Evolutionary conservation across 2,329 filamentous ascomycete genomes (phyloP), one percentile per base, ranked within the genome.

Genomic region (Hansfordia pulvinata): DNA sequence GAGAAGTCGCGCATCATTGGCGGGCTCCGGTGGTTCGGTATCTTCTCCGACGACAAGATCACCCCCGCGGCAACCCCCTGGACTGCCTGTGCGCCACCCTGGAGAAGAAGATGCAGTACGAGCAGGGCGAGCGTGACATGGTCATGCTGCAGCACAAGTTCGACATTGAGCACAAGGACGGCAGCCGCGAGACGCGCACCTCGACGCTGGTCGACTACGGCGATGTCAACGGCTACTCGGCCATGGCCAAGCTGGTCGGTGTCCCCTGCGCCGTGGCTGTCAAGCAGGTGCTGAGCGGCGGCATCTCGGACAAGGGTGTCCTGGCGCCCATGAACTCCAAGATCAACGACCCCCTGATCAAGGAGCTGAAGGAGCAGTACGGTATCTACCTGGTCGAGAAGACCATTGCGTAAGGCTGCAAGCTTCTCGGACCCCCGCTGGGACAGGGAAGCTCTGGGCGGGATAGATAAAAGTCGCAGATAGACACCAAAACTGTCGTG

Each of bases 81-180:
- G 86, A 93, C 53, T 88, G 81, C n/a, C 72, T 93, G 20, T 93
- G 85, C 59, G 83, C 82, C 17, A 80, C 75, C 3, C 69, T 93
- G 17, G 84, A 93, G 64, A 60, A 81, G 64, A 93, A 92, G 73
- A 92, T 93, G 82, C 70, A 81, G 54, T 93, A 77, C 53, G 78
- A 70, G 46, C 63, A 78, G 42, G 77, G 69, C 34, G 84, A 93
- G 70, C 76, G 85, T 32, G 85, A 93, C 53, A 62, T 92, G 38
- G 80, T 90, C 37, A 71, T 80, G 58, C 66, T 84, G 17, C 79
- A 84, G 60, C 78, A 83, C 62, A 77, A 73, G 59, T 92, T 93
- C 51, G 75, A 76, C 49, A 82, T 93, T 39, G 80, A 90, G 64
- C 62, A 78, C 56, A 75, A 76, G 55, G 79, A 90, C 49, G 84